Evolutionary conservation across 2,329 filamentous ascomycete genomes (phyloP).

Genomic region (Rhexocercosporidium sp.): DNA sequence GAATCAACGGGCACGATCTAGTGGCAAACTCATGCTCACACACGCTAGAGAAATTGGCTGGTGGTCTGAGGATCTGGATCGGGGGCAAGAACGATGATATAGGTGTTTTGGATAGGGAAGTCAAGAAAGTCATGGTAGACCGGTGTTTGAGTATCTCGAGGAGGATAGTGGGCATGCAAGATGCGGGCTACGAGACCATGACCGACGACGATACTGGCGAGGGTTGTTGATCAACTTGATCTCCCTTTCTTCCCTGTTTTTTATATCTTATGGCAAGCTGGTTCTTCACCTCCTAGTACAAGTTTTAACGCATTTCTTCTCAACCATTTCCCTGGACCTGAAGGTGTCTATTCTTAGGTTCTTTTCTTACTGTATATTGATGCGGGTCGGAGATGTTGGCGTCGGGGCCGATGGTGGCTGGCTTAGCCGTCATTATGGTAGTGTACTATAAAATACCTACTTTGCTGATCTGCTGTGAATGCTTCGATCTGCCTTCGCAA

Average conservation of each 20-base stretch:
- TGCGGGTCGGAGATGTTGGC: neutral
- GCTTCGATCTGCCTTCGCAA: too few species aligned
- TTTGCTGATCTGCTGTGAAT: too few species aligned
- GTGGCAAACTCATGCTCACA: conserved; percentile 53
- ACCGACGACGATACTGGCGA: conserved; percentile 47
- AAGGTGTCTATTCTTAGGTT: neutral
- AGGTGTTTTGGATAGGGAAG: conserved; percentile 54
- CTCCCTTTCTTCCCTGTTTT: neutral
- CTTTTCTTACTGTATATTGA: neutral
- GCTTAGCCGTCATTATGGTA: neutral
- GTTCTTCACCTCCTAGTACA: too few species aligned
- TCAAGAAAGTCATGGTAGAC: conserved; percentile 60
- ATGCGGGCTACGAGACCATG: conserved; percentile 65
- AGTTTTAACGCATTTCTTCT: neutral
- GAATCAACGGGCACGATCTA: conserved; percentile 53
- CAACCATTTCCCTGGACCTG: neutral
- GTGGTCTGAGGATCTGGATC: conserved; percentile 64
- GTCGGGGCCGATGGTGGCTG: neutral
- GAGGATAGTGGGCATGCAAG: conserved; percentile 64
- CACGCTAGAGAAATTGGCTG: conserved; percentile 62
- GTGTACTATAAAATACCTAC: too few species aligned
- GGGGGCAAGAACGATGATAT: conserved; percentile 57
- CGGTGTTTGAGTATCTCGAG: conserved; percentile 62
- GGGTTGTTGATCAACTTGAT: conserved; percentile 35
- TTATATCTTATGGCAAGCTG: neutral